phyloP scores from a whole-genome alignment of 2,329 filamentous ascomycete species.

The Monosporascus sp. region DNA sequence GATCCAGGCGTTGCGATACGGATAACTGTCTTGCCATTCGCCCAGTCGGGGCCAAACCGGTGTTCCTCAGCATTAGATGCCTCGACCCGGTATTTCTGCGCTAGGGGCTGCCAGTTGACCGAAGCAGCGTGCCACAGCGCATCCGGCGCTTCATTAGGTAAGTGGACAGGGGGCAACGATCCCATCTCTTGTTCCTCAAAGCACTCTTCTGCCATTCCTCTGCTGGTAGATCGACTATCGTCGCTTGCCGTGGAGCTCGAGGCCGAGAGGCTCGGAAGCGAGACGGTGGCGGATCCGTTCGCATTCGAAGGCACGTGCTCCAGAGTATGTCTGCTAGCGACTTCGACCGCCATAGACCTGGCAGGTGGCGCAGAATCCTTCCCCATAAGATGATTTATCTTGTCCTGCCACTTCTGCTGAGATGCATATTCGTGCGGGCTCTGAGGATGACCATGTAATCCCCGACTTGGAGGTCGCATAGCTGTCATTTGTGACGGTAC shows the following conservation, averaged over 20 bases:
- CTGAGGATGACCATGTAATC: constrained; percentile 18
- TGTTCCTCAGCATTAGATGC: constrained; percentile 40
- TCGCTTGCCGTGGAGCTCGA: constrained; percentile 27
- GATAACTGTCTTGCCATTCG: constrained; percentile 35
- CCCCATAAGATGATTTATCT: constrained; percentile 73
- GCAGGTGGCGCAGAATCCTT: constrained; percentile 51
- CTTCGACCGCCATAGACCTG: constrained; percentile 58
- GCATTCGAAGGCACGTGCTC: constrained; percentile 42
- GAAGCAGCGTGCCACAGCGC: constrained; percentile 57
- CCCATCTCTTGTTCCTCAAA: constrained; percentile 79
- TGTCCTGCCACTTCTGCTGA: constrained; percentile 65
- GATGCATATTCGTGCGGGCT: constrained; percentile 23
- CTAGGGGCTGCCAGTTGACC: constrained; percentile 49
- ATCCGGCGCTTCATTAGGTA: constrained; percentile 59
- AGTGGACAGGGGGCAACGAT: constrained; percentile 63
- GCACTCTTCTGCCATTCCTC: constrained; percentile 70
- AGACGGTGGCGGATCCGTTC: constrained; percentile 60
- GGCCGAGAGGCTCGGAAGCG: constrained; percentile 48
- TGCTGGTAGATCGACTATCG: constrained; percentile 47
- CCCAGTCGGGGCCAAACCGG: constrained; percentile 32
- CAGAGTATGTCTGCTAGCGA: constrained; percentile 61
- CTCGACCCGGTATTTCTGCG: constrained; percentile 44
- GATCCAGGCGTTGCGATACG: constrained; percentile 37
- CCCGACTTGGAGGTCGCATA: constrained; percentile 18
- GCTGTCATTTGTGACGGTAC: constrained; percentile 5